Evolutionary conservation across 2,329 filamentous ascomycete species (phyloP).

Genomic region (Ilyonectria robusta): DNA sequence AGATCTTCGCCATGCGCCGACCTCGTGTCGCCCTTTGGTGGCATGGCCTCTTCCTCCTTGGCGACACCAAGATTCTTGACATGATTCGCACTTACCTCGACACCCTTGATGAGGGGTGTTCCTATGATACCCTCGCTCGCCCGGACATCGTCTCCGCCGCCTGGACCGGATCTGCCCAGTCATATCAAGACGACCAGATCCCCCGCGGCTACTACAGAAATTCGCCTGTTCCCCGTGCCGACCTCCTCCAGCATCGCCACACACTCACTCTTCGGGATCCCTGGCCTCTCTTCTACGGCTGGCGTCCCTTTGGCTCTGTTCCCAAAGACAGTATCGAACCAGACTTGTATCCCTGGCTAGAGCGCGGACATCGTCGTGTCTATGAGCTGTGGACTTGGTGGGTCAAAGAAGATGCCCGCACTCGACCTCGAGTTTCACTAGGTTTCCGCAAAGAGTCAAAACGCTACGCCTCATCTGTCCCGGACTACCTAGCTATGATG

Average conservation of each 20-base stretch:
- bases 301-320: slow-evolving; percentile 44
- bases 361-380: slow-evolving; percentile 42
- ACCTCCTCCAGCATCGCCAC: slow-evolving; percentile 44
- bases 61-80: slow-evolving; percentile 38
- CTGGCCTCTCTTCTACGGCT: slow-evolving; percentile 48
- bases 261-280: slow-evolving; percentile 47
- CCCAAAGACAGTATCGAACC: slow-evolving; percentile 41
- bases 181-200: slow-evolving; percentile 40
- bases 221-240: slow-evolving; percentile 36
- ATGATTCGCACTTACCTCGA: slow-evolving; percentile 44
- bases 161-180: slow-evolving; percentile 45
- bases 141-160: slow-evolving; percentile 47
- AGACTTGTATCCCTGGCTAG: slow-evolving; percentile 48
- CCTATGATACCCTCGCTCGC: slow-evolving; percentile 43
- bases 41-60: slow-evolving; percentile 48
- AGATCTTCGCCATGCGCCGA: slow-evolving; percentile 45
- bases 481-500: slow-evolving; percentile 40
- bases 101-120: slow-evolving; percentile 46
- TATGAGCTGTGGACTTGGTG: slow-evolving; percentile 48
- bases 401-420: slow-evolving; percentile 39
- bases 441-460: slow-evolving; percentile 43
- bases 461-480: slow-evolving; percentile 27
- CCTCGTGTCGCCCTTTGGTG: slow-evolving; percentile 49
- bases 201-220: slow-evolving; percentile 32
- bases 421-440: slow-evolving; percentile 28